These are phyloP conservation scores for Primulina eburnea DNA, from an alignment of 257 asterid genomes.

Conservation along the genomic window DNA sequence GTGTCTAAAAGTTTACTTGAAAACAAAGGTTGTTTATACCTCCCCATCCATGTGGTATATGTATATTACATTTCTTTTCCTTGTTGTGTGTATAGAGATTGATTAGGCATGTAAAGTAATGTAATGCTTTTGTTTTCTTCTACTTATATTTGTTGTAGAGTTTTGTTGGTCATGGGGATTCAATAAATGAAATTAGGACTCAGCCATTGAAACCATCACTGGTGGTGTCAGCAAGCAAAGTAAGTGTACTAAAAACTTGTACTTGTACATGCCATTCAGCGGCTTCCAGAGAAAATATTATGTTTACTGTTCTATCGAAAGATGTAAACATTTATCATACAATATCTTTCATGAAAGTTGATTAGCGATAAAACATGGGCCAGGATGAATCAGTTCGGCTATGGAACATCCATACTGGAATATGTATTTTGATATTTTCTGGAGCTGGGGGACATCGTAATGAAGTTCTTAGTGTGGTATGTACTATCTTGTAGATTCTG, in stretches of 20 bases:
- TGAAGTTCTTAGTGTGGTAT: constrained; percentile 98
- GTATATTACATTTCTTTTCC: no score
- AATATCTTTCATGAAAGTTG: constrained; percentile 12
- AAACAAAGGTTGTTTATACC: no score
- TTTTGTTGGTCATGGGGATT: constrained; percentile 95
- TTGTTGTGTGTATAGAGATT: background rate
- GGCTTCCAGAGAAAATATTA: background rate
- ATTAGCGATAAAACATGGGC: constrained; percentile 16
- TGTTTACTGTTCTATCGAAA: background rate
- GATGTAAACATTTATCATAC: background rate
- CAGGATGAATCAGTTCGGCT: constrained; percentile 76
- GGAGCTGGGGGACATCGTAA: constrained; percentile 99
- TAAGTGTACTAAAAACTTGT: constrained; percentile 28
- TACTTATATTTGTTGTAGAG: constrained; percentile 51
- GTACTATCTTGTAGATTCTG: constrained; percentile 8
- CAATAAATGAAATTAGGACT: constrained; percentile 24
- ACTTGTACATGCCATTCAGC: background rate
- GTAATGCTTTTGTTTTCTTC: background rate
- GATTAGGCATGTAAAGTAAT: background rate
- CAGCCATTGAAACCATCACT: constrained; percentile 40
- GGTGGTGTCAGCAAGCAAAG: constrained; percentile 93
- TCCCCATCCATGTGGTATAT: no score
- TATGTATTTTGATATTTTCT: constrained; percentile 96
- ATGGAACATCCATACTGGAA: constrained; percentile 65
- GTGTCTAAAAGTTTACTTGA: no score